Conservation (phyloP, 768 basidiomycete species). For the Mycena olivaceomarginata region DNA sequence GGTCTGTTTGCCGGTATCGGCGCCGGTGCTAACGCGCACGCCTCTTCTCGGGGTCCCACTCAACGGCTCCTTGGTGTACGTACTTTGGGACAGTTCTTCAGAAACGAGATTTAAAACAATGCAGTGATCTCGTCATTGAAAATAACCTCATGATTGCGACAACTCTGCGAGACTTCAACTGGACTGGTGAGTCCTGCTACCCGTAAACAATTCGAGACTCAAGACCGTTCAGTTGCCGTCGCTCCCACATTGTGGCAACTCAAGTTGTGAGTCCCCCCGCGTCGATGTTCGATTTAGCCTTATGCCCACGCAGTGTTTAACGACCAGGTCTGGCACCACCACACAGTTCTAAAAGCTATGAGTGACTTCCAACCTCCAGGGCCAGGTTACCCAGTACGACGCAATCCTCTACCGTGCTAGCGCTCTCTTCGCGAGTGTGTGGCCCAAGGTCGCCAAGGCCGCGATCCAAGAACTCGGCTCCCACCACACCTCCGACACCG, state of each 20-base stretch:
- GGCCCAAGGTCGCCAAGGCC: slow-evolving; percentile 11
- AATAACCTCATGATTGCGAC: slow-evolving; percentile 6
- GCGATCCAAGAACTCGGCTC: slow-evolving; percentile 18
- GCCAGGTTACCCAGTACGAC: slow-evolving; percentile 11
- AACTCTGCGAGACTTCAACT: slow-evolving; percentile 17
- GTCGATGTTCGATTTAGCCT: not conserved
- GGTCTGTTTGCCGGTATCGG: slow-evolving; percentile 12
- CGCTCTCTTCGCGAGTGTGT: not conserved
- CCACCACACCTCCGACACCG: not conserved
- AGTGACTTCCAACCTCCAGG: not conserved
- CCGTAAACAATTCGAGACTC: not conserved
- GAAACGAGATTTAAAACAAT: not conserved
- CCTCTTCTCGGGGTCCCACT: slow-evolving; percentile 10
- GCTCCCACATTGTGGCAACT: not conserved
- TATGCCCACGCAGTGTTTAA: not conserved
- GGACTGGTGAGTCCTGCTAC: slow-evolving; percentile 1
- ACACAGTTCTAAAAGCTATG: too few relatives aligned
- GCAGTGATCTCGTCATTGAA: slow-evolving; percentile 10
- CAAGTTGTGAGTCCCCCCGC: slow-evolving; percentile 5
- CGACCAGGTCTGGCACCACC: not conserved
- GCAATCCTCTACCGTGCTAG: not conserved
- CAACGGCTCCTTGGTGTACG: slow-evolving; percentile 5
- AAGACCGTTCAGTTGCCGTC: not conserved
- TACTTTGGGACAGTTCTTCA: not conserved
- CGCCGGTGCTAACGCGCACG: slow-evolving; percentile 12